Percentiles rank a stretch among this genome's conserved stretches.
phyloP scores from a whole-genome alignment of 495 filamentous ascomycete species.

The Penicillium atrosanguineum region DNA sequence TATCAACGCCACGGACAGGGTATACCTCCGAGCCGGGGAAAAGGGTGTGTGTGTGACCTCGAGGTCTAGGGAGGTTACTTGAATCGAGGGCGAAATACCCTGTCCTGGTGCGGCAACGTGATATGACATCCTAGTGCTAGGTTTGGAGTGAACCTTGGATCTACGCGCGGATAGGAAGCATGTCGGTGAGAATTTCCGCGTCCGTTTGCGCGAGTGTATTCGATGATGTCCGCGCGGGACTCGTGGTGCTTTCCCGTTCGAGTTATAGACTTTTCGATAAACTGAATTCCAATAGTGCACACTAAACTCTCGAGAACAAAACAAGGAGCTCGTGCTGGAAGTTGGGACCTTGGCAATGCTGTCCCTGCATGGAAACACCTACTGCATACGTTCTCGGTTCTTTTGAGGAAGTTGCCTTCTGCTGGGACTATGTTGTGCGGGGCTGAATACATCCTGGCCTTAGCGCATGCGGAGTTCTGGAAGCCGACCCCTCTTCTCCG shows the following conservation, averaged over 20 bases:
- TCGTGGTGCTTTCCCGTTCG: background rate
- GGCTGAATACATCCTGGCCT: slow-evolving; percentile 10
- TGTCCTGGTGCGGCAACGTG: background rate
- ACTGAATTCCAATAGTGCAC: no score
- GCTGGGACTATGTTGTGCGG: background rate
- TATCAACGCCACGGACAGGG: slow-evolving; percentile 23
- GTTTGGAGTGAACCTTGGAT: background rate
- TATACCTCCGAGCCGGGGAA: slow-evolving; percentile 5
- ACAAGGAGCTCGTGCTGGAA: background rate
- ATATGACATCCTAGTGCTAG: background rate
- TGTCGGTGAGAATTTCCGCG: background rate
- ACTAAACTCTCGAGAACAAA: background rate
- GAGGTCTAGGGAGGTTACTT: background rate
- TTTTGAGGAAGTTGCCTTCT: background rate
- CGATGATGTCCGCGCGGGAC: background rate
- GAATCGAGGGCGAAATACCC: background rate
- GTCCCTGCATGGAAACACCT: slow-evolving; percentile 4
- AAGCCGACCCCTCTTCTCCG: slow-evolving; percentile 18
- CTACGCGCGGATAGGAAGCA: background rate
- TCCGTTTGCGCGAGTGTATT: background rate
- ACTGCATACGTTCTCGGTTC: background rate
- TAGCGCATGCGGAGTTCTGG: slow-evolving; percentile 9
- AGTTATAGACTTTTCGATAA: background rate
- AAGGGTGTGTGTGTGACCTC: slow-evolving; percentile 12
- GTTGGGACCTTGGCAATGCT: background rate